Conservation (phyloP, 306 rosid species). For the Pyrus betulifolia region DNA sequence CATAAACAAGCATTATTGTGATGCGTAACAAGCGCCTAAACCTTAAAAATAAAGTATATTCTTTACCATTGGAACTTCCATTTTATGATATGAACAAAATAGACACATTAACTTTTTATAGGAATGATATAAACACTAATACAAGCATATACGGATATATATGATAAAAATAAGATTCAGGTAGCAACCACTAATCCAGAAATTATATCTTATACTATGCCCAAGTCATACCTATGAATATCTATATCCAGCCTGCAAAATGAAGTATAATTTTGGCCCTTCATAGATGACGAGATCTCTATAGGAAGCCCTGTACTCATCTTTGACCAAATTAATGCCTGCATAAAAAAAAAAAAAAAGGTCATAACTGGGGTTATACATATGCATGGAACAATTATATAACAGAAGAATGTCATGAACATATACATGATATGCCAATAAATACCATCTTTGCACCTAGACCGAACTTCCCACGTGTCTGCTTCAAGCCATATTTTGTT, state of each 20-base stretch:
- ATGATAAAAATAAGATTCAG: neutral
- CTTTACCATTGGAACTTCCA: neutral
- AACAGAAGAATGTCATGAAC: conserved; percentile 11
- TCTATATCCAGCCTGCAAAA: conserved; percentile 95
- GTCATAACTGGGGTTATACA: neutral
- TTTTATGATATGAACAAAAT: neutral
- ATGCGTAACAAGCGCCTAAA: conserved; percentile 9
- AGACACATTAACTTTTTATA: neutral
- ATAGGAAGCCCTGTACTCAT: conserved; percentile 99
- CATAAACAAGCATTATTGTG: conserved; percentile 12
- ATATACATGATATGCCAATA: conserved; percentile 4
- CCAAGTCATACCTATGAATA: conserved; percentile 64
- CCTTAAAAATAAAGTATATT: neutral
- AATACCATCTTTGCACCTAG: conserved; percentile 97
- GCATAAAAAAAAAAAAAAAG: conserved; percentile 17
- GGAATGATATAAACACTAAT: neutral
- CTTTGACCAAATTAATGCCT: conserved; percentile 98
- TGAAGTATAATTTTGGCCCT: conserved; percentile 55
- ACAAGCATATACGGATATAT: neutral
- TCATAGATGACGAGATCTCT: conserved; percentile 85
- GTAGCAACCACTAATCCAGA: neutral
- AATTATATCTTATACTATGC: neutral
- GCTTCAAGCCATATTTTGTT: conserved; percentile 94
- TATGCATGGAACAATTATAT: neutral
- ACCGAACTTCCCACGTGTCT: conserved; percentile 95